Base-by-base conservation (phyloP, 208 protist genomes). In the Wallacemonas collosoma region DNA sequence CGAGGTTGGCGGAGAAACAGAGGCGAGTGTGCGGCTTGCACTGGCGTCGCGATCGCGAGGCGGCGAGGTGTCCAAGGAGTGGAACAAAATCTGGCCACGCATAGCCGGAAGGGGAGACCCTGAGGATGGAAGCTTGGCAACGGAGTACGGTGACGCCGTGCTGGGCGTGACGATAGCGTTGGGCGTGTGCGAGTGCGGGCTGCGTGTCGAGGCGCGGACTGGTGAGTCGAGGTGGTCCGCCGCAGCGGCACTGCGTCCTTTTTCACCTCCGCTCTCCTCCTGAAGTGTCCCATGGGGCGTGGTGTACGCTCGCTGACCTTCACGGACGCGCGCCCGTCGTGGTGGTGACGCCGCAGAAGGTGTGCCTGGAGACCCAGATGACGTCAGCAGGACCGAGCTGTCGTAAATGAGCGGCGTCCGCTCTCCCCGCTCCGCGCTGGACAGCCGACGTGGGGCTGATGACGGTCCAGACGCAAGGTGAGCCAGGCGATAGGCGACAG, bases 51-150 rank as follows among this genome's bases (percentile, higher is more conserved):
- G 57, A 4, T 17, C 44, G 57, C 26, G 26, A 26, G 26, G 26
- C 26, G 26, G 26, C 26, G 57, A 6, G 39, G 36, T 63, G 39
- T 39, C 57, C 7, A 17, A 39, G 4, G 11, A 4, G n/a, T 44
- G 57, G 38, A 63, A 63, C 57, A 63, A 17, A 63, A 63, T 44
- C 38, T 63, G n/a, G 36, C 57, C 57, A 6, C 38, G 57, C 57
- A 45, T 44, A 9, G 36, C 57, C 9, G 57, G 57, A 8, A 1
- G 9, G 39, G 57, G 57, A 6, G 57, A 63, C 36, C 57, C 57
- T 9, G 7, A 12, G 4, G 57, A 63, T 4, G 57, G 57, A 6
- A n/a, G 57, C n/a, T 44, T 39, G 36, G 44, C 7, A 8, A 35
- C 57, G 11, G 57, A 63, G n/a, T 17, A 63, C 57, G 38, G 11